Conservation (phyloP, 306 rosid species). For the Gleditsia sinensis region DNA sequence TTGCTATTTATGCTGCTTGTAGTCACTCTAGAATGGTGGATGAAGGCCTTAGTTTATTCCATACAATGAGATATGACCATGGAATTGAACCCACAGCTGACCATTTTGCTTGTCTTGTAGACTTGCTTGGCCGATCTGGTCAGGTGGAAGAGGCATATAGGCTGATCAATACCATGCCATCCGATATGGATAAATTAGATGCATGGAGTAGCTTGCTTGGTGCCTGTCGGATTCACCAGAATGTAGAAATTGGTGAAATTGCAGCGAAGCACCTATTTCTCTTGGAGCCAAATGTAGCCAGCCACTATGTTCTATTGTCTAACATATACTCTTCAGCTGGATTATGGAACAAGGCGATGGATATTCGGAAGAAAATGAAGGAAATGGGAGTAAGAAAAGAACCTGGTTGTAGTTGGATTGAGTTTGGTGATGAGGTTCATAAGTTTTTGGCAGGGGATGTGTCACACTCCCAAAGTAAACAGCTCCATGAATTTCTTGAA, state of each 20-base stretch:
- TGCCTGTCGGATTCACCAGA: constrained; percentile 65
- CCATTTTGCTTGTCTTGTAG: constrained; percentile 87
- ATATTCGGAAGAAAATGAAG: constrained; percentile 75
- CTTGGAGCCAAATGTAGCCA: constrained; percentile 81
- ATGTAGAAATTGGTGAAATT: constrained; percentile 70
- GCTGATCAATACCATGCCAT: constrained; percentile 67
- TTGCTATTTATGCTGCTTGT: constrained; percentile 67
- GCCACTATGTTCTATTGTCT: constrained; percentile 82
- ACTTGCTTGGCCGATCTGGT: constrained; percentile 90
- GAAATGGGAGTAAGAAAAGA: constrained; percentile 81
- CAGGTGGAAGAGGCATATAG: constrained; percentile 64
- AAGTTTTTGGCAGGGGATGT: constrained; percentile 80
- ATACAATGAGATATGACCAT: constrained; percentile 61
- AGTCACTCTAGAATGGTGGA: constrained; percentile 73
- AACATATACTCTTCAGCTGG: constrained; percentile 82
- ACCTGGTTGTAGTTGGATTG: constrained; percentile 95
- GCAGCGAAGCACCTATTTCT: constrained; percentile 65
- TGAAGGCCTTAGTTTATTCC: constrained; percentile 65
- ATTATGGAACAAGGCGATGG: constrained; percentile 77
- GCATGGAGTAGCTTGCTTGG: constrained; percentile 98
- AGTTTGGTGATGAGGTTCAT: constrained; percentile 80
- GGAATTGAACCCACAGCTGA: constrained; percentile 67
- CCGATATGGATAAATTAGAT: constrained; percentile 52
- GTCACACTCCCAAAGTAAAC: constrained; percentile 71
- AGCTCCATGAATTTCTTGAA: constrained; percentile 68